Conservation (phyloP, 2,329 filamentous ascomycete species). For the Ophiosphaerella narmari region DNA sequence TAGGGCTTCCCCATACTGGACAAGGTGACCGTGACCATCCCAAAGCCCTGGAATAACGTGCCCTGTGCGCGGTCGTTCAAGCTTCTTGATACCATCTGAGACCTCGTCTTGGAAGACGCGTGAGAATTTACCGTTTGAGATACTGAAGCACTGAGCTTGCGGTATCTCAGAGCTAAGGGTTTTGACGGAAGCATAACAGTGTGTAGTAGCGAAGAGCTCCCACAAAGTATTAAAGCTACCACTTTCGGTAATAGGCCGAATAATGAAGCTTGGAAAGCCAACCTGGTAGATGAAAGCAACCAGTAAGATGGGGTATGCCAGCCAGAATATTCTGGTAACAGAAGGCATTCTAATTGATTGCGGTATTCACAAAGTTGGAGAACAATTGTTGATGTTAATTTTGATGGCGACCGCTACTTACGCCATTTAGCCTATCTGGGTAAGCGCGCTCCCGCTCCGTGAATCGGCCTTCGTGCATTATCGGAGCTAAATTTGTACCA, state of each 20-base stretch:
- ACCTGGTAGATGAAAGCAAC: conserved; percentile 36
- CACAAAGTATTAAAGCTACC: conserved; percentile 25
- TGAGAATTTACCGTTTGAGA: conserved; percentile 57
- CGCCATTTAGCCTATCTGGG: too few species aligned
- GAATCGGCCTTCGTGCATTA: too few species aligned
- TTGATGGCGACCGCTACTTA: too few species aligned
- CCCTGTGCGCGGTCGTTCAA: conserved; percentile 48
- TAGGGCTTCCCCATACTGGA: conserved; percentile 69
- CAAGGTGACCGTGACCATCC: conserved; percentile 72
- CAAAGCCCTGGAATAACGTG: conserved; percentile 70
- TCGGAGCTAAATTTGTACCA: too few species aligned
- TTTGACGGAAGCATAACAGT: conserved; percentile 54
- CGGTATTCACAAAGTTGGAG: too few species aligned
- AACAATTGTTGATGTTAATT: too few species aligned
- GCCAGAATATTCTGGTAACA: conserved; percentile 24
- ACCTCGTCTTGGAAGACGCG: conserved; percentile 50
- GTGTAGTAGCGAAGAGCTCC: conserved; percentile 32
- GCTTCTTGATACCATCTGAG: conserved; percentile 27
- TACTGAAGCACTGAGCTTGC: conserved; percentile 59
- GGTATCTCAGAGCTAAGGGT: conserved; percentile 49
- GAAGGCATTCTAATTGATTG: conserved; percentile 20
- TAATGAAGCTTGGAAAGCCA: conserved; percentile 21
- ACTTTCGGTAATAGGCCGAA: conserved; percentile 19
- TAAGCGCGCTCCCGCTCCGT: too few species aligned
- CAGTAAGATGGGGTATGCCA: conserved; percentile 31